These are phyloP conservation scores for Auricularia sp. DNA, from an alignment of 768 basidiomycete genomes.

Conservation along the genomic window DNA sequence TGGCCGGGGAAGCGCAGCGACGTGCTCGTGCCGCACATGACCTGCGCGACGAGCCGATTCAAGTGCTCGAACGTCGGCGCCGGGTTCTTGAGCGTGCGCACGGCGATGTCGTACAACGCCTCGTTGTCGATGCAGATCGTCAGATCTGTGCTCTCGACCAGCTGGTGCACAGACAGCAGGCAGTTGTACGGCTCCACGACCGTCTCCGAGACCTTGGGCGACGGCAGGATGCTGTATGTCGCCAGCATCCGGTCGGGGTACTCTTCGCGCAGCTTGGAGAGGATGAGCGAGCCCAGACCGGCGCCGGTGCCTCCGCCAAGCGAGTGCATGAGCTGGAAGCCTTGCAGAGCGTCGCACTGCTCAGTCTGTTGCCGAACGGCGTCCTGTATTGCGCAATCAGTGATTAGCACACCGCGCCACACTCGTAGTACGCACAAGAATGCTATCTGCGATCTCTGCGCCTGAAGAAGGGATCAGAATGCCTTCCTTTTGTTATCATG, in stretches of 20 bases:
- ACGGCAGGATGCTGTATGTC: slow-evolving; percentile 24
- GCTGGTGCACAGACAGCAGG: slow-evolving; percentile 22
- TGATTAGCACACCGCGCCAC: slow-evolving; percentile 72
- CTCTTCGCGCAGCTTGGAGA: slow-evolving; percentile 20
- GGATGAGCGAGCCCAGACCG: slow-evolving; percentile 21
- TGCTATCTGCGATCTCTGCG: slow-evolving; percentile 83
- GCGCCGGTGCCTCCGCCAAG: slow-evolving; percentile 29
- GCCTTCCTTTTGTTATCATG: neutral
- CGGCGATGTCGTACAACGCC: slow-evolving; percentile 13
- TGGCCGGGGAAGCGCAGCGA: slow-evolving; percentile 24
- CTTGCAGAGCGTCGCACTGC: slow-evolving; percentile 25
- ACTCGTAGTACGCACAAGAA: slow-evolving; percentile 67
- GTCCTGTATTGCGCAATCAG: slow-evolving; percentile 37
- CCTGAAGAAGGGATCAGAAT: slow-evolving; percentile 32
- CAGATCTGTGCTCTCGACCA: slow-evolving; percentile 24
- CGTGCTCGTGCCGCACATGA: slow-evolving; percentile 35
- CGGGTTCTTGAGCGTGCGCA: slow-evolving; percentile 11
- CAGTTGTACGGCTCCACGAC: slow-evolving; percentile 25
- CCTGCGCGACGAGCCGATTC: slow-evolving; percentile 21
- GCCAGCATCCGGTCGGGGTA: slow-evolving; percentile 19
- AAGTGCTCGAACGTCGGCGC: slow-evolving; percentile 10
- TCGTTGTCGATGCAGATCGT: slow-evolving; percentile 20
- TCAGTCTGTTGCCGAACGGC: slow-evolving; percentile 21
- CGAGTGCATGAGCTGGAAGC: slow-evolving; percentile 26
- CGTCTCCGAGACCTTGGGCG: slow-evolving; percentile 22